A percentile compares a stretch with the other conserved stretches of the same genome.
phyloP scores from a whole-genome alignment of 1,139 yeast genomes.

The Saccharomyces uvarum region DNA sequence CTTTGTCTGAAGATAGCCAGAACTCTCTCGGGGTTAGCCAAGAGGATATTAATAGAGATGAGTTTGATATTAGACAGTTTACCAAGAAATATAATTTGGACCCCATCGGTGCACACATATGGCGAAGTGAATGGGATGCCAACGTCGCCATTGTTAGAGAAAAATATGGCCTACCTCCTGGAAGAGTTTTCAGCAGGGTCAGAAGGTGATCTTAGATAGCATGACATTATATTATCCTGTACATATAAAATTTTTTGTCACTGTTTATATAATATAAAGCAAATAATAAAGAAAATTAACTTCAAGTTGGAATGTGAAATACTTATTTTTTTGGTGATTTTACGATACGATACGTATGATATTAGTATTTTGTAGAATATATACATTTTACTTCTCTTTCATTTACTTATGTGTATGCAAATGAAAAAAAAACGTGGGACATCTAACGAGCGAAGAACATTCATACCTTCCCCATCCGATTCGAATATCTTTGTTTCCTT shows the following conservation, averaged over 20 bases:
- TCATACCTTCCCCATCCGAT: background rate
- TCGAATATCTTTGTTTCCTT: background rate
- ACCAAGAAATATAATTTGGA: constrained; percentile 46
- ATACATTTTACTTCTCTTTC: background rate
- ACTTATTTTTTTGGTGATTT: background rate
- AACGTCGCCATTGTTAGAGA: constrained; percentile 61
- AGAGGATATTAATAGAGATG: constrained; percentile 33
- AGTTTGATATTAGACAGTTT: constrained; percentile 68
- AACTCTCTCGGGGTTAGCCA: constrained; percentile 15
- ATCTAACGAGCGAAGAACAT: background rate
- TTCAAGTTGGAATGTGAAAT: background rate
- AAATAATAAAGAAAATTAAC: background rate
- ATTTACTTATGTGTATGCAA: background rate
- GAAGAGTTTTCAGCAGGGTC: constrained; percentile 62
- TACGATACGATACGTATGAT: background rate
- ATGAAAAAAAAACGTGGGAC: background rate
- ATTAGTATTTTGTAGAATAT: background rate
- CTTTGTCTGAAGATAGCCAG: constrained; percentile 5
- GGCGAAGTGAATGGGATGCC: constrained; percentile 83
- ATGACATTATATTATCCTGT: constrained; percentile 1
- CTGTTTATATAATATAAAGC: background rate
- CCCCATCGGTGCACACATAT: constrained; percentile 85
- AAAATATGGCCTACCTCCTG: constrained; percentile 62
- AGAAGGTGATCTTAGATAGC: constrained; percentile 27
- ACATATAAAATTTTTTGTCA: background rate